Evolutionary conservation across 495 filamentous ascomycete genomes (phyloP).

Genomic region (Hypoxylon trugodes): DNA sequence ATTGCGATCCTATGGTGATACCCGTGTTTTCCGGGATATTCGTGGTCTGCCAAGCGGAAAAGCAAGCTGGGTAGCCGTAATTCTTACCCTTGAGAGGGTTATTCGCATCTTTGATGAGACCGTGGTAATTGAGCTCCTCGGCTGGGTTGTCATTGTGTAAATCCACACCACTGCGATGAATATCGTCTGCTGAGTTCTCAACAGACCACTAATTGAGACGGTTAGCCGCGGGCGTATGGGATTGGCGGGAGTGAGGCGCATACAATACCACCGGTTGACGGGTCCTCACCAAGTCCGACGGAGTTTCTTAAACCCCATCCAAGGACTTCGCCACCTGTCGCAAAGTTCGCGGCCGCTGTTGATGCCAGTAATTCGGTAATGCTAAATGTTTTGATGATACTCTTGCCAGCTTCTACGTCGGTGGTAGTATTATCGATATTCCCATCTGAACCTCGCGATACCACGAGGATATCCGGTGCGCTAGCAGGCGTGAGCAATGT

Average conservation of each 20-base stretch:
- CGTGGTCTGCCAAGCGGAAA: slow-evolving; percentile 64
- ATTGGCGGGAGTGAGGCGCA: not conserved
- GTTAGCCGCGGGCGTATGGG: not conserved
- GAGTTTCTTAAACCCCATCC: slow-evolving; percentile 75
- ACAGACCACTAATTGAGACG: slow-evolving; percentile 60
- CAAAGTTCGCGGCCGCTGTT: slow-evolving; percentile 52
- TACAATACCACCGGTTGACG: slow-evolving; percentile 61
- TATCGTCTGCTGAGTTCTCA: slow-evolving; percentile 71
- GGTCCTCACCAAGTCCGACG: slow-evolving; percentile 70
- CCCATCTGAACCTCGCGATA: slow-evolving; percentile 63
- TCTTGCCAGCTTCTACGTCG: slow-evolving; percentile 56
- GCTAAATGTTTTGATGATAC: slow-evolving; percentile 68
- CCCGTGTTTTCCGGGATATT: slow-evolving; percentile 59
- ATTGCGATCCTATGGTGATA: slow-evolving; percentile 60
- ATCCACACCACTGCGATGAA: slow-evolving; percentile 60
- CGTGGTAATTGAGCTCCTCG: slow-evolving; percentile 74
- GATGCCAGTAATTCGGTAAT: slow-evolving; percentile 48
- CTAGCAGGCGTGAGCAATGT: slow-evolving; percentile 62
- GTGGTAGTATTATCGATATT: slow-evolving; percentile 65
- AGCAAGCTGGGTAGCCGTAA: slow-evolving; percentile 71
- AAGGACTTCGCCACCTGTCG: slow-evolving; percentile 59
- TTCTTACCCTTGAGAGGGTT: slow-evolving; percentile 54
- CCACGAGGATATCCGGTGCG: slow-evolving; percentile 58
- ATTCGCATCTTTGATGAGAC: slow-evolving; percentile 59
- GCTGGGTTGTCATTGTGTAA: slow-evolving; percentile 73